Evolutionary conservation across 73 alveolate species (phyloP).

Genomic region (Blepharisma stoltei): DNA sequence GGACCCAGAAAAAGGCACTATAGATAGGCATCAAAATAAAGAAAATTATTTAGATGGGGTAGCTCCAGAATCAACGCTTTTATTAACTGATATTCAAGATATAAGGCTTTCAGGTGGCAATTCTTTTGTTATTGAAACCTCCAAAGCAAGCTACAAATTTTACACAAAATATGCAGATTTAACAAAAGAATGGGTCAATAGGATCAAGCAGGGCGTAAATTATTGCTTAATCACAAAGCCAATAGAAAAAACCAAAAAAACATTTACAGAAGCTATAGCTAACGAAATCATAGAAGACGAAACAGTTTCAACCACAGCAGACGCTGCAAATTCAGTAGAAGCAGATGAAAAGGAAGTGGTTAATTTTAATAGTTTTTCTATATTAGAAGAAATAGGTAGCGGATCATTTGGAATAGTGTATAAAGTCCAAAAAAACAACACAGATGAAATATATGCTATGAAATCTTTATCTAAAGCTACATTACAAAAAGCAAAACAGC

Average conservation of each 20-base stretch:
- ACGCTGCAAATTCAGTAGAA: constrained; percentile 9
- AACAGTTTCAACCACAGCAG: not conserved
- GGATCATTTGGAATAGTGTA: constrained; percentile 38
- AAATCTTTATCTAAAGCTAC: constrained; percentile 73
- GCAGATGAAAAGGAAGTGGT: constrained; percentile 24
- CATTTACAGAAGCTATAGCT: constrained; percentile 5
- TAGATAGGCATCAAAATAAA: not conserved
- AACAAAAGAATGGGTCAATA: not conserved
- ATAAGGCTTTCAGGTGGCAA: not conserved
- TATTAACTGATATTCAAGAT: constrained; percentile 21
- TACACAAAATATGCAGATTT: constrained; percentile 3
- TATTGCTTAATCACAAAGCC: constrained; percentile 14
- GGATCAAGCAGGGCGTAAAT: constrained; percentile 25
- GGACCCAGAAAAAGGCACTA: constrained; percentile 6
- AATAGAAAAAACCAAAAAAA: not conserved
- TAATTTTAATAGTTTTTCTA: constrained; percentile 8
- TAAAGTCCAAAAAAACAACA: constrained; percentile 34
- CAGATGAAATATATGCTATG: constrained; percentile 70
- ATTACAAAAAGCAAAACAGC: constrained; percentile 77
- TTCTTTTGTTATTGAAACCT: not conserved
- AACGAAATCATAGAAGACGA: constrained; percentile 22
- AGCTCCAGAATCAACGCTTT: not conserved
- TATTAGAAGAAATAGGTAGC: constrained; percentile 31
- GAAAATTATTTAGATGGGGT: not conserved
- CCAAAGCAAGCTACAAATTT: not conserved